These are phyloP conservation scores for Fusarium protoensiforme DNA, from an alignment of 2,329 filamentous ascomycete genomes.

Conservation along the genomic window DNA sequence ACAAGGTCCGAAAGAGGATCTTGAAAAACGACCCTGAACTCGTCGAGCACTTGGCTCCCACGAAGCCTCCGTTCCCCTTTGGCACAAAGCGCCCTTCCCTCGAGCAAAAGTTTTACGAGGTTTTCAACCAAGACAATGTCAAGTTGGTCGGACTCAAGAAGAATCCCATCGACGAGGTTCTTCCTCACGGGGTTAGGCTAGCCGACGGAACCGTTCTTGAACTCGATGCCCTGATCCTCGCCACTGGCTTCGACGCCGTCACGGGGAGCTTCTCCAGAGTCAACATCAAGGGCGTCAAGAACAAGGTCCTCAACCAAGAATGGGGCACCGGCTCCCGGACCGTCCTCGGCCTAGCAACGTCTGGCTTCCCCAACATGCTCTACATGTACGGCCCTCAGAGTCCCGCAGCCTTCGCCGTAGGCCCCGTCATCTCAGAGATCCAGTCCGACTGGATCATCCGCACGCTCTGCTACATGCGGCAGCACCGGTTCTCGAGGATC, in stretches of 20 bases:
- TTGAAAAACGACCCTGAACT: not conserved
- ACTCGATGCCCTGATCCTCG: constrained; percentile 14
- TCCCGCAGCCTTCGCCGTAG: constrained; percentile 4
- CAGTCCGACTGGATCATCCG: constrained; percentile 10
- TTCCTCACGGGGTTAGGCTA: not conserved
- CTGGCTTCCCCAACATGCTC: constrained; percentile 8
- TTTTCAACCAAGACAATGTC: constrained; percentile 27
- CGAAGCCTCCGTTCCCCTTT: constrained; percentile 4
- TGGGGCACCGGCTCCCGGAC: constrained; percentile 9
- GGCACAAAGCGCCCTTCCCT: constrained; percentile 17
- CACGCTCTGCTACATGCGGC: constrained; percentile 5
- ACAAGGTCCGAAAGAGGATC: constrained; percentile 14
- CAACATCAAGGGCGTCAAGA: not conserved
- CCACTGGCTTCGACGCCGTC: constrained; percentile 29
- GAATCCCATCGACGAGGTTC: not conserved
- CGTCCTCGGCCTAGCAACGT: not conserved
- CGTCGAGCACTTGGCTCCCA: constrained; percentile 8
- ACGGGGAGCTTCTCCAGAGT: constrained; percentile 14
- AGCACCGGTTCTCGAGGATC: not conserved
- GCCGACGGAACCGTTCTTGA: not conserved
- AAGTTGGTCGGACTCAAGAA: constrained; percentile 17
- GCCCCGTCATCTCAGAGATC: constrained; percentile 12
- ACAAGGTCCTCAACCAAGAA: not conserved
- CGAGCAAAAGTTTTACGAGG: constrained; percentile 19
- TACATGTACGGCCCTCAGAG: constrained; percentile 17